Conservation (phyloP, 371 early-diverging fungal species). For the Mucor irregularis region DNA sequence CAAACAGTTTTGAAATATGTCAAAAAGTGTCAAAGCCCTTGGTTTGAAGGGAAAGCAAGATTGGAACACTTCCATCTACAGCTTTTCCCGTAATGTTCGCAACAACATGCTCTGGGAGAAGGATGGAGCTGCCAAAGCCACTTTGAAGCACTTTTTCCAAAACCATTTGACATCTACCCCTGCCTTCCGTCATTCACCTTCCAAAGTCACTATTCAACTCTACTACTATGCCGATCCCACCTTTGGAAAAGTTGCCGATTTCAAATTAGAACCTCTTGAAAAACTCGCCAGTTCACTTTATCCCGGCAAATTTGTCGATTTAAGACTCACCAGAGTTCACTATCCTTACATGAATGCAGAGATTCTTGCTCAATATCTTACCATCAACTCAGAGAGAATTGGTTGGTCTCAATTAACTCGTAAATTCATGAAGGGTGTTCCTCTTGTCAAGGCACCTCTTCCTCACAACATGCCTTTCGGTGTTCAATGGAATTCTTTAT, state of each 20-base stretch:
- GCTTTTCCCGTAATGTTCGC: conserved; percentile 47
- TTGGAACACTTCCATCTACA: conserved; percentile 50
- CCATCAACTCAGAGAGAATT: conserved; percentile 40
- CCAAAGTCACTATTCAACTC: conserved; percentile 49
- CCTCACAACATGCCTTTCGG: conserved; percentile 50
- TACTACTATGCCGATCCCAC: conserved; percentile 51
- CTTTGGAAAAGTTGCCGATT: conserved; percentile 30
- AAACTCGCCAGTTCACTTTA: conserved; percentile 42
- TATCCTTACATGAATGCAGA: conserved; percentile 59
- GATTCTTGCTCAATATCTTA: conserved; percentile 52
- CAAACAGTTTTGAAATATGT: too few species aligned
- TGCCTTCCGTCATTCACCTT: conserved; percentile 49
- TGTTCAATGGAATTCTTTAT: conserved; percentile 47
- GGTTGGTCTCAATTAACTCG: conserved; percentile 48
- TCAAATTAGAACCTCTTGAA: conserved; percentile 45
- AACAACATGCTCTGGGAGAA: conserved; percentile 55
- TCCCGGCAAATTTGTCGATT: conserved; percentile 49
- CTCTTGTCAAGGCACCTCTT: conserved; percentile 52
- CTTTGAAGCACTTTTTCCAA: conserved; percentile 51
- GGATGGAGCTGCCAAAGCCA: conserved; percentile 43
- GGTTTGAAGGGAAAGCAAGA: conserved; percentile 52
- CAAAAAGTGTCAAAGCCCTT: conserved; percentile 54
- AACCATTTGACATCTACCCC: conserved; percentile 52
- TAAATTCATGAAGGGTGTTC: conserved; percentile 44
- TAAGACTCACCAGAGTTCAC: conserved; percentile 41